Evolutionary conservation across 768 basidiomycete genomes (phyloP).

Genomic region (Leucocoprinus birnbaumii): DNA sequence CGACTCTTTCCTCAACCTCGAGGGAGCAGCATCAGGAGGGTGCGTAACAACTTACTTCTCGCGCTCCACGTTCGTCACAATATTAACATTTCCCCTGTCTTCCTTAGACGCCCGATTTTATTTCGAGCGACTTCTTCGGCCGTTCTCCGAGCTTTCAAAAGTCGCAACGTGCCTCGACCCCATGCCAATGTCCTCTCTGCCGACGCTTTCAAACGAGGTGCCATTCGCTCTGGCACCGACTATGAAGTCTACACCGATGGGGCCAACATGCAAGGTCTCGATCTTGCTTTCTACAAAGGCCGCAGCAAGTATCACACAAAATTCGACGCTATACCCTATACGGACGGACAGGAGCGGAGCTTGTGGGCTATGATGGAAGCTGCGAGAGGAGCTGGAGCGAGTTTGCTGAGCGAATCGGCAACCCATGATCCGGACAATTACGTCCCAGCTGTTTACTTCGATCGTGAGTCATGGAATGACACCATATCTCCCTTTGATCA

Average conservation of each 20-base stretch:
- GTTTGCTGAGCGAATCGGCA: slow-evolving; percentile 41
- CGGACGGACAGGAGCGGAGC: slow-evolving; percentile 44
- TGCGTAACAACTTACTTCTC: slow-evolving; percentile 28
- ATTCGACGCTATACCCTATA: slow-evolving; percentile 64
- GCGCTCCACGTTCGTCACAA: neutral
- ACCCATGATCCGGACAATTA: slow-evolving; percentile 5
- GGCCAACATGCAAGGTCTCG: slow-evolving; percentile 57
- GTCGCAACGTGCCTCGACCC: slow-evolving; percentile 52
- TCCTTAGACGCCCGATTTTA: slow-evolving; percentile 62
- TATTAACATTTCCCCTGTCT: slow-evolving; percentile 4
- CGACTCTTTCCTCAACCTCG: slow-evolving; percentile 74
- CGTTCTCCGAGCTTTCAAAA: slow-evolving; percentile 51
- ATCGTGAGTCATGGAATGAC: slow-evolving; percentile 46
- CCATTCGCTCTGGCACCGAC: slow-evolving; percentile 72
- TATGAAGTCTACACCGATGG: slow-evolving; percentile 63
- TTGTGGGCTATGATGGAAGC: slow-evolving; percentile 83
- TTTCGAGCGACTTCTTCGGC: slow-evolving; percentile 68
- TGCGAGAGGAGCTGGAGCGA: slow-evolving; percentile 49
- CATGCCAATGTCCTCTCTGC: slow-evolving; percentile 70
- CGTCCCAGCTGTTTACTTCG: slow-evolving; percentile 57
- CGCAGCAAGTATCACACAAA: slow-evolving; percentile 77
- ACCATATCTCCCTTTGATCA: neutral
- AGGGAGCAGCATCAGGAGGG: slow-evolving; percentile 81
- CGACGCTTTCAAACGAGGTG: slow-evolving; percentile 64
- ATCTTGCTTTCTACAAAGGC: slow-evolving; percentile 76